Percentiles rank a stretch among this genome's conserved stretches.
These are phyloP conservation scores for Obba rivulosa DNA, from an alignment of 768 basidiomycete species.

Conservation along the genomic window DNA sequence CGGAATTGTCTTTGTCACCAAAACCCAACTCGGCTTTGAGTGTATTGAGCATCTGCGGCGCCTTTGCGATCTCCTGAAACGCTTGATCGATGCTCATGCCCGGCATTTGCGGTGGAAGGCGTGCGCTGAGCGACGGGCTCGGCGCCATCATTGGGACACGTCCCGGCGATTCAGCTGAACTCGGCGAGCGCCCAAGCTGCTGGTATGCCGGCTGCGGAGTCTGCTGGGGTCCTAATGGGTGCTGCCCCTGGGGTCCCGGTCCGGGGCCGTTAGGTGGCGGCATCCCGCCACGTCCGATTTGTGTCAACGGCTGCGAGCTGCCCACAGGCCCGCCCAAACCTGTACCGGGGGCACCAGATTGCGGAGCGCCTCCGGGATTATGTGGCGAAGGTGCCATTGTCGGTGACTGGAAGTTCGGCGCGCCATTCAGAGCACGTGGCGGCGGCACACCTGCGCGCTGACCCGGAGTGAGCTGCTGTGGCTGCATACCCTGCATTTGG, in stretches of 20 bases:
- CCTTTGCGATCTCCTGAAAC: slow-evolving; percentile 37
- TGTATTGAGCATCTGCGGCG: slow-evolving; percentile 31
- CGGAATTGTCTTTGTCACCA: slow-evolving; percentile 39
- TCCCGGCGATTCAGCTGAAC: slow-evolving; percentile 53
- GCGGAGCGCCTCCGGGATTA: slow-evolving; percentile 30
- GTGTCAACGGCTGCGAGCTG: slow-evolving; percentile 45
- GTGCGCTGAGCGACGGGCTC: slow-evolving; percentile 52
- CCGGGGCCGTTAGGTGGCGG: slow-evolving; percentile 40
- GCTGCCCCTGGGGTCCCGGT: slow-evolving; percentile 32
- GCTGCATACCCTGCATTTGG: slow-evolving; percentile 15
- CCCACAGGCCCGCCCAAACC: slow-evolving; percentile 44
- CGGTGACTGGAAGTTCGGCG: slow-evolving; percentile 54
- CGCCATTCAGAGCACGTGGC: slow-evolving; percentile 42
- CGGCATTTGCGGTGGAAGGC: slow-evolving; percentile 35
- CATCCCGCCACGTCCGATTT: slow-evolving; percentile 36
- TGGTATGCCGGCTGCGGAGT: slow-evolving; percentile 39
- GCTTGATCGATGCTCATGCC: slow-evolving; percentile 11
- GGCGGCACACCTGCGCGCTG: slow-evolving; percentile 27
- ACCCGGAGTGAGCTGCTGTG: slow-evolving; percentile 24
- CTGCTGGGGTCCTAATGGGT: slow-evolving; percentile 29
- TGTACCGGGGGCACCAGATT: slow-evolving; percentile 28
- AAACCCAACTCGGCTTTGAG: slow-evolving; percentile 32
- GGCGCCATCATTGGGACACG: slow-evolving; percentile 43
- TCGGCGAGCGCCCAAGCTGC: slow-evolving; percentile 49
- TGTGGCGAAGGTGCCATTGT: slow-evolving; percentile 61